Percentiles rank a stretch among this genome's conserved stretches.
Evolutionary conservation across 169 alveolate genomes (phyloP).

Genomic region (Cryptosporidium felis): DNA sequence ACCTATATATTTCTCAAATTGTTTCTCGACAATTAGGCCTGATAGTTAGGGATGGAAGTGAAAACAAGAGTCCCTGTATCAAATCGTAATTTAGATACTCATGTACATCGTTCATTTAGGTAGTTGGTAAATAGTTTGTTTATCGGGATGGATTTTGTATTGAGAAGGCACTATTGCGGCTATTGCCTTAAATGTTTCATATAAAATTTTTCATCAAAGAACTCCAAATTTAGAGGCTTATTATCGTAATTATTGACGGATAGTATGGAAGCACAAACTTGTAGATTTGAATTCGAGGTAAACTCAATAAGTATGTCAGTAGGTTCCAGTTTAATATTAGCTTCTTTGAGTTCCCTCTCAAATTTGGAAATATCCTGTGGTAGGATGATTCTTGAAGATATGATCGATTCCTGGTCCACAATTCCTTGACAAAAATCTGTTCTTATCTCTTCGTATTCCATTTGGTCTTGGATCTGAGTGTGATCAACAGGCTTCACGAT

Average conservation of each 20-base stretch:
- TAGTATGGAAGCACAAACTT: conserved; percentile 4
- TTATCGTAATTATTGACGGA: background rate
- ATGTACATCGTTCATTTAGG: too few relatives aligned
- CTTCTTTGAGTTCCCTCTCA: background rate
- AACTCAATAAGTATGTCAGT: conserved; percentile 43
- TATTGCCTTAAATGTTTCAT: background rate
- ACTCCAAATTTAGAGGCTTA: background rate
- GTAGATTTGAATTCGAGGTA: conserved; percentile 13
- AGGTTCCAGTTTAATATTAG: conserved; percentile 1
- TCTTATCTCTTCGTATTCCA: background rate
- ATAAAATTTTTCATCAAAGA: conserved; percentile 24
- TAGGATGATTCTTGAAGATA: conserved; percentile 1
- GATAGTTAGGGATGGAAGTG: too few relatives aligned
- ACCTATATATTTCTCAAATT: too few relatives aligned
- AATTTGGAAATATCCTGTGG: conserved; percentile 1
- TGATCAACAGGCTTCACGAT: background rate
- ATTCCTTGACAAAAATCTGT: conserved; percentile 11
- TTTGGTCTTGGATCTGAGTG: background rate
- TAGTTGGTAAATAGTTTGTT: too few relatives aligned
- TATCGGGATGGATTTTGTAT: too few relatives aligned
- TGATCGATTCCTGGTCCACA: conserved; percentile 1
- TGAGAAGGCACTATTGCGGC: too few relatives aligned
- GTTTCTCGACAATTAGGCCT: too few relatives aligned
- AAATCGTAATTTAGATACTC: too few relatives aligned
- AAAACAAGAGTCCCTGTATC: too few relatives aligned